Evolutionary conservation across 441 rosid species (phyloP).

Genomic region (Gossypium schwendimanii): DNA sequence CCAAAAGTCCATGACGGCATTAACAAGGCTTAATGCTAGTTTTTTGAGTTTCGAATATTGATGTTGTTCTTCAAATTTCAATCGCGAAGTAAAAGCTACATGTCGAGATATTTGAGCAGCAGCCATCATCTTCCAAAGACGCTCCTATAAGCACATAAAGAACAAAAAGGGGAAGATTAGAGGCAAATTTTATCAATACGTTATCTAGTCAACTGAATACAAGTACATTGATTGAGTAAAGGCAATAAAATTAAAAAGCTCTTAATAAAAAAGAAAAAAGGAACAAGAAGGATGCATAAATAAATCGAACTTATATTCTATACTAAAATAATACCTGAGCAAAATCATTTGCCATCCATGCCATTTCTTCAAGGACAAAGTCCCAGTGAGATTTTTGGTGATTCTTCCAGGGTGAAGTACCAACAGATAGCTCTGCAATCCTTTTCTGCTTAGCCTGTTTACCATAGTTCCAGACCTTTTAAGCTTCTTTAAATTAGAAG

Average conservation of each 20-base stretch:
- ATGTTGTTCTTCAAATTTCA: slow-evolving; percentile 52
- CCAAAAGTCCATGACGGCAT: slow-evolving; percentile 89
- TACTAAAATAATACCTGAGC: slow-evolving; percentile 65
- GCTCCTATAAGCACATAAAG: slow-evolving; percentile 54
- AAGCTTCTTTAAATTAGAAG: not conserved
- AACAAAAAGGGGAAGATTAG: slow-evolving; percentile 3
- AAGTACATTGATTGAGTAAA: not conserved
- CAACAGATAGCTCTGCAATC: slow-evolving; percentile 76
- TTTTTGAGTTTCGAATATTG: slow-evolving; percentile 47
- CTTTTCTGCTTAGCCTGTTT: slow-evolving; percentile 84
- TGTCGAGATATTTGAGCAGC: slow-evolving; percentile 80
- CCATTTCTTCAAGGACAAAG: slow-evolving; percentile 98
- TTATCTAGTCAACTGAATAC: not conserved
- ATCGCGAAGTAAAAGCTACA: slow-evolving; percentile 51
- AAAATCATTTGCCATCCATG: slow-evolving; percentile 98
- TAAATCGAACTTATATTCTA: not conserved
- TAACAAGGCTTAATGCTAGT: slow-evolving; percentile 60
- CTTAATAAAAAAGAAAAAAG: not conserved
- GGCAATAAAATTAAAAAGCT: slow-evolving; percentile 6
- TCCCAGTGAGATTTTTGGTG: slow-evolving; percentile 76
- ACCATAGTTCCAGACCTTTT: slow-evolving; percentile 21
- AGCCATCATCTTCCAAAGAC: slow-evolving; percentile 95
- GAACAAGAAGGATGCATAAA: not conserved
- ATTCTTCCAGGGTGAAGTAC: slow-evolving; percentile 38
- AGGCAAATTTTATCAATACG: not conserved